These are phyloP conservation scores for Melampsora americana DNA, from an alignment of 1,284 basidiomycete species.

Conservation along the genomic window DNA sequence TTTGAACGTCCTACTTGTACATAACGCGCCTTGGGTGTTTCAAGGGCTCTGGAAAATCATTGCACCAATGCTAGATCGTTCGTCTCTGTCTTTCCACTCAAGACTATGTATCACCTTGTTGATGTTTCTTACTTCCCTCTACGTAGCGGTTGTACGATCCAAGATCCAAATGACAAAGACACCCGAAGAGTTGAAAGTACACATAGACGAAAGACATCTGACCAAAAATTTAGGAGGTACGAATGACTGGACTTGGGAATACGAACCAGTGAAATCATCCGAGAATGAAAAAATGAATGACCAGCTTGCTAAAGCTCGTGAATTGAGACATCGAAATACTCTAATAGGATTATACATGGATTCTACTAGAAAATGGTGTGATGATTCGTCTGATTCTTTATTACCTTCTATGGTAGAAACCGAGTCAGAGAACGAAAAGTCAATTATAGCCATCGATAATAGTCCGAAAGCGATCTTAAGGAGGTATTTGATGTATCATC, in stretches of 20 bases:
- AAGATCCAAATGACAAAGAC: constrained; percentile 41
- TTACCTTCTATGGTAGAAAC: not conserved
- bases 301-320: not conserved
- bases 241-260: constrained; percentile 32
- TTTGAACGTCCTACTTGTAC: constrained; percentile 38
- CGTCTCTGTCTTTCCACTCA: not conserved
- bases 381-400: not conserved
- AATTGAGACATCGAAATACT: constrained; percentile 13
- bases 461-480: constrained; percentile 6
- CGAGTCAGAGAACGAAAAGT: constrained; percentile 3
- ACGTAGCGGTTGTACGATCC: constrained; percentile 23
- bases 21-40: constrained; percentile 43
- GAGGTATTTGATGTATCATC: constrained; percentile 20
- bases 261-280: not conserved
- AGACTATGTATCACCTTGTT: not conserved
- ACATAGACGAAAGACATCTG: constrained; percentile 27
- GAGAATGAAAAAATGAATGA: constrained; percentile 30
- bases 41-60: constrained; percentile 42
- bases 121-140: not conserved
- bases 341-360: not conserved
- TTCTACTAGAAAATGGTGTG: constrained; percentile 24
- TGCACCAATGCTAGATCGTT: constrained; percentile 43
- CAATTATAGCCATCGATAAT: not conserved
- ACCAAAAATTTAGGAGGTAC: constrained; percentile 20
- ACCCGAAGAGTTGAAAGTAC: constrained; percentile 23